Evolutionary conservation across 768 basidiomycete species (phyloP).

Genomic region (Mycena filopes): DNA sequence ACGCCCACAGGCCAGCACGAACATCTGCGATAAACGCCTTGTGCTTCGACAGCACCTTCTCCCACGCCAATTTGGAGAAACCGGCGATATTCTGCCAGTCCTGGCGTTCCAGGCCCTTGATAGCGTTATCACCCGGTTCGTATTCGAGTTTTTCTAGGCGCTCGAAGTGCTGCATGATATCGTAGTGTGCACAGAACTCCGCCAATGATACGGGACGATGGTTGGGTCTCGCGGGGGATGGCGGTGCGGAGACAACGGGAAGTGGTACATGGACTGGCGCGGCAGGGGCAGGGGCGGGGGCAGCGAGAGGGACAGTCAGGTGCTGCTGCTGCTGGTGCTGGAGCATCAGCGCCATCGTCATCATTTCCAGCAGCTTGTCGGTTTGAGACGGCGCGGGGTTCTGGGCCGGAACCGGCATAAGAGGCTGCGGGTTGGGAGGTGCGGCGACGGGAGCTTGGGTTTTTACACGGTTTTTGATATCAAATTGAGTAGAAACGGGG

Average conservation of each 20-base stretch:
- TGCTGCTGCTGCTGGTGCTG: constrained; percentile 1
- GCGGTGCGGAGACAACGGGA: not conserved
- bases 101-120: no score
- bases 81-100: no score
- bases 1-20: no score
- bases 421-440: not conserved
- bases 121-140: no score
- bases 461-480: not conserved
- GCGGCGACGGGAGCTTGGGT: not conserved
- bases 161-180: not conserved
- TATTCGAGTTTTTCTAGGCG: not conserved
- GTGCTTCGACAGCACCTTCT: no score
- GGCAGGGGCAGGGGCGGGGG: not conserved
- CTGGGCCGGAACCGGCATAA: not conserved
- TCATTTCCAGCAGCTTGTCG: not conserved
- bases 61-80: no score
- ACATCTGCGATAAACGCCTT: no score
- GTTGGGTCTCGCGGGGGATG: not conserved
- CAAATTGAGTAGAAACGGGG: not conserved
- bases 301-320: not conserved
- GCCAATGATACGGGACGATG: not conserved
- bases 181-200: not conserved
- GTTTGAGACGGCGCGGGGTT: not conserved
- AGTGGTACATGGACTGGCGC: not conserved
- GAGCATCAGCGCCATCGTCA: not conserved